Percentiles rank a stretch among this genome's conserved stretches.
Evolutionary conservation across 2,329 filamentous ascomycete genomes (phyloP).

Genomic region (Aspergillus sergii): DNA sequence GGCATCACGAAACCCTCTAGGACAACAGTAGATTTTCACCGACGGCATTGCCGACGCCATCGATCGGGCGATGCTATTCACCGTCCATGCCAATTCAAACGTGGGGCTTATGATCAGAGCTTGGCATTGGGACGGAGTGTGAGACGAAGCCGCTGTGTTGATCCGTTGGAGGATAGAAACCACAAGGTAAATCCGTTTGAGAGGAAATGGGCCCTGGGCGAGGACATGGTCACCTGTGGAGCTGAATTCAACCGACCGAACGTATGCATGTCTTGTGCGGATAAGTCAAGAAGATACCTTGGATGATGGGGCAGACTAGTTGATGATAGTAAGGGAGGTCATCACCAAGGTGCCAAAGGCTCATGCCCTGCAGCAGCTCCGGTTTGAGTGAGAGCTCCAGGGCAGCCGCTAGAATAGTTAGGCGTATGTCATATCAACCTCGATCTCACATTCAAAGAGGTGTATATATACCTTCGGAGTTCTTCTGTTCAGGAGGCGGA

Average conservation of each 20-base stretch:
- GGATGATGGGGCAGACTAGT: neutral
- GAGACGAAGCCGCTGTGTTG: neutral
- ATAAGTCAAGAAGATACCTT: neutral
- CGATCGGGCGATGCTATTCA: neutral
- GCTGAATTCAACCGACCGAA: neutral
- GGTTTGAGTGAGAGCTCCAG: neutral
- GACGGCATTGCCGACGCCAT: neutral
- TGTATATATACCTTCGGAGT: neutral
- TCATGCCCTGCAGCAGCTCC: neutral
- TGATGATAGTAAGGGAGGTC: neutral
- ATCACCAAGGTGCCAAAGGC: neutral
- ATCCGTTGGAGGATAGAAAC: neutral
- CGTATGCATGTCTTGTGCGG: neutral
- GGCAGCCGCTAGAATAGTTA: neutral
- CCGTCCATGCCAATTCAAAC: neutral
- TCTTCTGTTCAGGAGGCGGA: neutral
- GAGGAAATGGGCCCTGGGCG: neutral
- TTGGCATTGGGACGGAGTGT: neutral
- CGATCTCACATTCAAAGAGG: neutral
- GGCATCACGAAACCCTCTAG: neutral
- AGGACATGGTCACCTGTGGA: neutral
- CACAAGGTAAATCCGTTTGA: neutral
- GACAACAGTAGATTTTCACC: neutral
- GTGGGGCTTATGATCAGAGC: neutral
- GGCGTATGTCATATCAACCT: neutral